A percentile compares a stretch with the other conserved stretches of the same genome.
These are phyloP conservation scores for Aotearoamyces nothofagi DNA, from an alignment of 2,329 filamentous ascomycete species.

Conservation along the genomic window DNA sequence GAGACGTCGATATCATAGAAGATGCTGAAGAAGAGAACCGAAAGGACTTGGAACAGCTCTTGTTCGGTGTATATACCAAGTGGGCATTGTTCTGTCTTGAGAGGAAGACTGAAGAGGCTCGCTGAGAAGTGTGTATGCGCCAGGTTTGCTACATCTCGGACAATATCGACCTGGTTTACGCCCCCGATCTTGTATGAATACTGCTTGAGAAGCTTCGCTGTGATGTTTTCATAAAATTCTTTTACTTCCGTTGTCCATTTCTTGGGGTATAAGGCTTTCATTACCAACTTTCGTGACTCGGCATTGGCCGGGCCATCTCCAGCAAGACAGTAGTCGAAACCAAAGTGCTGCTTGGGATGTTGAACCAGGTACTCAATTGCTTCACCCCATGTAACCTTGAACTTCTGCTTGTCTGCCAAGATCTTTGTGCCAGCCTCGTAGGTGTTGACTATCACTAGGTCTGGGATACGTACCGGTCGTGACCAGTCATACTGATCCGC, in stretches of 20 bases:
- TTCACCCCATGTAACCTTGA: slow-evolving; percentile 49
- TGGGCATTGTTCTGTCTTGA: slow-evolving; percentile 35
- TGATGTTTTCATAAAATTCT: slow-evolving; percentile 50
- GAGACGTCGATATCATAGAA: slow-evolving; percentile 48
- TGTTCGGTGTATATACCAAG: slow-evolving; percentile 37
- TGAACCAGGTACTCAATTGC: slow-evolving; percentile 49
- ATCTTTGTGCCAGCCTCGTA: slow-evolving; percentile 46
- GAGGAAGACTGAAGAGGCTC: slow-evolving; percentile 35
- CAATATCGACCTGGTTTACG: slow-evolving; percentile 54
- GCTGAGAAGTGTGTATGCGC: slow-evolving; percentile 39
- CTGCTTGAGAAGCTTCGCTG: slow-evolving; percentile 41
- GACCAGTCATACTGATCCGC: slow-evolving; percentile 56
- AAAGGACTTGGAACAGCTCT: slow-evolving; percentile 42
- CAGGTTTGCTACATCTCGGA: slow-evolving; percentile 38
- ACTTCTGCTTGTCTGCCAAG: slow-evolving; percentile 40
- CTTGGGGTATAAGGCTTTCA: slow-evolving; percentile 41
- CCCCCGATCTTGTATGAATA: slow-evolving; percentile 45
- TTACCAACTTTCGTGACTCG: slow-evolving; percentile 35
- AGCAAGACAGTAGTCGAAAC: slow-evolving; percentile 40
- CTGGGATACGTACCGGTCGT: slow-evolving; percentile 35
- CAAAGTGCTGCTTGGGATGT: slow-evolving; percentile 30
- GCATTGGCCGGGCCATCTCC: slow-evolving; percentile 32
- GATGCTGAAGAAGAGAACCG: slow-evolving; percentile 48
- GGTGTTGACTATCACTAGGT: slow-evolving; percentile 40
- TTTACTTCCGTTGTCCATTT: slow-evolving; percentile 48